Evolutionary conservation across 1,284 basidiomycete species (phyloP).

Genomic region (Chalciporus sp.): DNA sequence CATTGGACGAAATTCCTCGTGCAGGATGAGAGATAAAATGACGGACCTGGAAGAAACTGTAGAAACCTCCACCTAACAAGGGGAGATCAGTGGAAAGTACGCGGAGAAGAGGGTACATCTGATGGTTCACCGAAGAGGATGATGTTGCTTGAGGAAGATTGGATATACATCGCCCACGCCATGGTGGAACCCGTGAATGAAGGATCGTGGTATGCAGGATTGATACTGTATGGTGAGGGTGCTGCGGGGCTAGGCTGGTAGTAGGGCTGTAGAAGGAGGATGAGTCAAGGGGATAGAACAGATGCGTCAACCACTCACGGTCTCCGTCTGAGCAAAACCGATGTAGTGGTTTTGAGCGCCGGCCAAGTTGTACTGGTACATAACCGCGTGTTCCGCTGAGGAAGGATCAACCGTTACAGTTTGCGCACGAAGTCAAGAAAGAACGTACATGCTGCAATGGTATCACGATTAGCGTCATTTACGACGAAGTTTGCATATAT

Average conservation of each 20-base stretch:
- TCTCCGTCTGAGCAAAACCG: slow-evolving; percentile 53
- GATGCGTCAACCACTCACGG: slow-evolving; percentile 30
- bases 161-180: slow-evolving; percentile 46
- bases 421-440: background rate
- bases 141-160: slow-evolving; percentile 41
- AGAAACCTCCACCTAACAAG: slow-evolving; percentile 50
- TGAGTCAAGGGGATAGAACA: background rate
- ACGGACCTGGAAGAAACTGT: slow-evolving; percentile 50
- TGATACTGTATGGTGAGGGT: slow-evolving; percentile 40
- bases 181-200: slow-evolving; percentile 37
- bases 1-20: background rate
- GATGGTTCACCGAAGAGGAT: slow-evolving; percentile 41
- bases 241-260: slow-evolving; percentile 45
- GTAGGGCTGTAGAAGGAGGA: slow-evolving; percentile 33
- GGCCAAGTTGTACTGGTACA: slow-evolving; percentile 51
- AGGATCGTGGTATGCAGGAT: slow-evolving; percentile 42
- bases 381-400: slow-evolving; percentile 45
- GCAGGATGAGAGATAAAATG: background rate
- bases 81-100: background rate
- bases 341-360: slow-evolving; percentile 53
- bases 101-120: too few species aligned
- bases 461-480: background rate
- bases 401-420: background rate
- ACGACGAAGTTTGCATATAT: background rate
- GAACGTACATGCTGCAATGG: slow-evolving; percentile 17